Percentiles rank a stretch among this genome's conserved stretches.
Conservation (phyloP, 805 yeast species). For the Wickerhamomyces strasburgensis region DNA sequence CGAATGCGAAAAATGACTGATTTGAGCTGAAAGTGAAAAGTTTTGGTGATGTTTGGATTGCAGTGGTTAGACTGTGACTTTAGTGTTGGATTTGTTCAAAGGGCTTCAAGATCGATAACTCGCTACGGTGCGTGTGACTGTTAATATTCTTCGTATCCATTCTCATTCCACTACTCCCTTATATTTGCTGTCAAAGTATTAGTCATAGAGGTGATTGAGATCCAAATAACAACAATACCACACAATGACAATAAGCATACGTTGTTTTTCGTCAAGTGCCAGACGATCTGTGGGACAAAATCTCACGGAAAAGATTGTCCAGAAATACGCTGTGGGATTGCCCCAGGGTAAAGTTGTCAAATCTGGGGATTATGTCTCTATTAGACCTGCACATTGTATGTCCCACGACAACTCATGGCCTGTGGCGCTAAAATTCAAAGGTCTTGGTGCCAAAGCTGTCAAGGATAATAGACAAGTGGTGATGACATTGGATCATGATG, state of each 20-base stretch:
- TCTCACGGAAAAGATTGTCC: conserved; percentile 93
- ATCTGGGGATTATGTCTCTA: conserved; percentile 92
- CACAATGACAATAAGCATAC: conserved; percentile 4
- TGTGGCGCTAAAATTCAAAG: conserved; percentile 93
- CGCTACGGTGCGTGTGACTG: too few relatives aligned
- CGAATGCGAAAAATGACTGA: too few relatives aligned
- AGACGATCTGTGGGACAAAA: conserved; percentile 49
- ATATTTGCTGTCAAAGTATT: too few relatives aligned
- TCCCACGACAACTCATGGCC: conserved; percentile 99
- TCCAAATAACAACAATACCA: too few relatives aligned
- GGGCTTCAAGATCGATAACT: too few relatives aligned
- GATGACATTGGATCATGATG: conserved; percentile 96
- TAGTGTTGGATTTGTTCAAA: too few relatives aligned
- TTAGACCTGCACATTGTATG: conserved; percentile 96
- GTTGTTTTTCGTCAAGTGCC: conserved; percentile 21
- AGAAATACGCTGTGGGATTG: conserved; percentile 83
- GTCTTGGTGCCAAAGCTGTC: conserved; percentile 82
- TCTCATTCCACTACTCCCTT: too few relatives aligned
- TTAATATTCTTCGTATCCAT: too few relatives aligned
- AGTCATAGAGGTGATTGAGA: too few relatives aligned
- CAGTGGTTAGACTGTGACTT: conserved; percentile 6
- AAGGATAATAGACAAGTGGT: conserved; percentile 88
- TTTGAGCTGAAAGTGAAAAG: neutral
- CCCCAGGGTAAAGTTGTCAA: conserved; percentile 71
- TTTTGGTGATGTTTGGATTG: conserved; percentile 1